Evolutionary conservation across 2,329 filamentous ascomycete genomes (phyloP), one percentile per base, ranked within the genome.

Genomic region (Hyphodiscus sp.): DNA sequence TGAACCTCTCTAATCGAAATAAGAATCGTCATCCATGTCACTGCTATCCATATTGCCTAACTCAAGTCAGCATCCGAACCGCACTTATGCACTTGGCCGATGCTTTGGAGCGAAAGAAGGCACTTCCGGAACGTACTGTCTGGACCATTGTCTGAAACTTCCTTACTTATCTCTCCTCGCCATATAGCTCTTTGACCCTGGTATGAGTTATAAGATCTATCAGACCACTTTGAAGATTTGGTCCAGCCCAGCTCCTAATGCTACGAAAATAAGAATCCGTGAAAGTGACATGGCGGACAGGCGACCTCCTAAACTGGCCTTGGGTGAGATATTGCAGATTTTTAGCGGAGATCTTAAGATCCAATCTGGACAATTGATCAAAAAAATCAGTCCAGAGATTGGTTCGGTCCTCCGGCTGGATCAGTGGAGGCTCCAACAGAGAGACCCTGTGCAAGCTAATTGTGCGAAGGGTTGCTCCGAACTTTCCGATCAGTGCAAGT

Each of bases 361-460:
- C 52, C 1, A 59, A 46, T 20, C 65, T 62, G 30, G 54, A 59
- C 46, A 78, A 61, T 11, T 60, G 61, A 1, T 62, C 58, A 30
- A 78, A 67, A 18, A 78, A 67, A 2, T 58, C 57, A 1, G 56
- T 52, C 75, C 75, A 79, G n/a, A 70, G 60, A 50, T 68, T 73
- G 49, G 58, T 38, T 51, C 63, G 68, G 1, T 56, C 52, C 16
- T 49, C 41, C 15, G 18, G 20, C 19, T 48, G 30, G 20, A 74
- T 59, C 0, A 54, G 68, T 10, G 42, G 23, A 23, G 23, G 18
- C 10, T 58, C 44, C 7, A 48, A 20, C 5, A 60, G 38, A 13
- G 45, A 19, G 18, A 79, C 60, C 45, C 71, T 76, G 64, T 76
- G 76, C 0, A 82, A 61, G 52, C 71, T 72, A 8, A 82, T 64